Base-by-base conservation (phyloP, 805 yeast genomes). In the Candida michaelii region DNA sequence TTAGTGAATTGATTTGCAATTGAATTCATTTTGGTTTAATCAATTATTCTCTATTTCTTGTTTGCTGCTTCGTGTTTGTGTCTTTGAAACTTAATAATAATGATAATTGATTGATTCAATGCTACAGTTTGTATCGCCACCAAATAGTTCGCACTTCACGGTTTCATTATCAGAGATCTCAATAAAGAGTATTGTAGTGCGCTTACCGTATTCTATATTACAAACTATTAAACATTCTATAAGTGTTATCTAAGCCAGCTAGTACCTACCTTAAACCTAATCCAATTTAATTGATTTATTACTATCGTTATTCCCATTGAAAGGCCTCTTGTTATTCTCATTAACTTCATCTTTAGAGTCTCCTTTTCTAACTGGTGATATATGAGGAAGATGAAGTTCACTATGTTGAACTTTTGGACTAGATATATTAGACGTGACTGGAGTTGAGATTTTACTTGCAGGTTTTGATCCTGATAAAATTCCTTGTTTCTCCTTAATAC, bases 401-500 rank as follows among this genome's bases (percentile, higher is more conserved):
- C 40, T 36, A 12, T 40, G 12, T 9, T 46, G 18, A 18, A 30
- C 33, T 29, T 45, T 42, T 6, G 51, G 48, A 34, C 49, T 45
- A 8, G 51, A 42, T 16, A 47, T 29, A 15, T 42, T 44, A 6
- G 53, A 48, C 15, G 59, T 48, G 3, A 44, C 54, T 3, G 63
- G 62, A 0, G 62, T 57, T 10, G 55, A 41, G 30, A 51, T 47
- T 38, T 56, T 39, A 39, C 60, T 54, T 11, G 51, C 49, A 5
- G 46, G 41, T 30, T 40, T 42, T n/a, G 59, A 55, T 3, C 61
- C 45, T 1, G 54, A 43, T 18, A 46, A 24, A 11, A 23, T 36
- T 10, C 65, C 65, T 45, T 68, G 71, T 35, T 58, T 65, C 50
- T 70, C 73, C 44, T 64, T 66, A 40, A 90, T 83, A 0, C 90